Evolutionary conservation across 2,329 filamentous ascomycete genomes (phyloP), one percentile per base, ranked within the genome.

Genomic region (Ophiognomonia clavigignenti-juglandacearum): DNA sequence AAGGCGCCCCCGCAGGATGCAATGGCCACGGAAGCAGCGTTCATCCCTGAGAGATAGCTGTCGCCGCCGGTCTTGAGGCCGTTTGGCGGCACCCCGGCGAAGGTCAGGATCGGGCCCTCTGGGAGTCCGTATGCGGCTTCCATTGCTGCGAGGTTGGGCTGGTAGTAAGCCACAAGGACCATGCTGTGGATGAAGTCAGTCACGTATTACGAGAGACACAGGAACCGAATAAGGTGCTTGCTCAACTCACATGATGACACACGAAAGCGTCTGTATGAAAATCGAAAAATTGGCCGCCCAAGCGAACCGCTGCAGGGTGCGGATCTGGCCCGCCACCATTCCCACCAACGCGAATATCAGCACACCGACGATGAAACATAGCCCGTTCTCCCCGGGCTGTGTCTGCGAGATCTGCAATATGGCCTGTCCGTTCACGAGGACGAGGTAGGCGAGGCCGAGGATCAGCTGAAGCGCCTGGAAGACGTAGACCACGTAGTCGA

Each of bases 1-100:
- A 74, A 71, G 1, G 74, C 73, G 3, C 77, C 77, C 11, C 74
- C 74, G 52, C 79, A 81, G 0, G 74, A 70, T 42, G 73, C 75
- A 4, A 80, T 75, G 3, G 68, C 71, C 26, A 74, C 70, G 57
- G 73, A 71, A 20, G 74, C 59, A 18, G 72, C 73, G 37, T 71
- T 72, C 42, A 76, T 58, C 6, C 67, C 65, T 20, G 64, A 69
- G 9, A 60, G 56, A 37, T 76, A 67, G 10, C 66, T 64, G 0
- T 63, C 64, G 4, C 67, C 62, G 4, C 70, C 65, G 2, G 69
- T 64, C 5, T 61, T 59, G 22, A 69, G 18, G 27, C 27, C 39
- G 11, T 32, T 27, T 2, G 39, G 39, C 16, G 39, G 39, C n/a
- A 19, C 34, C 8, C 39, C 39, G 9, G 39, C 39, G 29, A 42